Conservation (phyloP, 306 rosid genomes). For the Acmispon strigosus region DNA sequence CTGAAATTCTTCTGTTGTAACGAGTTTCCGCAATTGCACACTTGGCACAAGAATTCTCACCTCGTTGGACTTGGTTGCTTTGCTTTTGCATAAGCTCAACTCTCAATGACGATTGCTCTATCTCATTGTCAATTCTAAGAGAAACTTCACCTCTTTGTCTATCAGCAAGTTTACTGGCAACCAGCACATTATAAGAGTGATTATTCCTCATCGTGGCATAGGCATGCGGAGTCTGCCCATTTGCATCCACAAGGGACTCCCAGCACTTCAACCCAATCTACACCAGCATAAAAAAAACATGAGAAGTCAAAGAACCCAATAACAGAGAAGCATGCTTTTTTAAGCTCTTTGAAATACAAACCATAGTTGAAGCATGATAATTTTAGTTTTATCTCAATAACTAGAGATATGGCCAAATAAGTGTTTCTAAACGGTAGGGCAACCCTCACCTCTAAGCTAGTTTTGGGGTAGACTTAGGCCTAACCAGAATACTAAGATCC, state of each 20-base stretch:
- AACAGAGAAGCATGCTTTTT: background rate
- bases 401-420: too few species aligned
- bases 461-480: too few species aligned
- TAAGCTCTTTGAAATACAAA: background rate
- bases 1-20: slow-evolving; percentile 44
- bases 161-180: slow-evolving; percentile 56
- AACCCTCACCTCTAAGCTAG: too few species aligned
- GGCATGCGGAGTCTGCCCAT: slow-evolving; percentile 61
- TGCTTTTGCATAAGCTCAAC: slow-evolving; percentile 30
- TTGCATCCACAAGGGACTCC: slow-evolving; percentile 67
- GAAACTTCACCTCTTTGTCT: slow-evolving; percentile 56
- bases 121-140: slow-evolving; percentile 48
- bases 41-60: slow-evolving; percentile 53
- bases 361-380: background rate
- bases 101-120: slow-evolving; percentile 23
- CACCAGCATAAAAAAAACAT: slow-evolving; percentile 7
- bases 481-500: too few species aligned
- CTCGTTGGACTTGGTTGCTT: slow-evolving; percentile 19
- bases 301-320: background rate
- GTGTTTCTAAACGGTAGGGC: too few species aligned
- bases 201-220: slow-evolving; percentile 78
- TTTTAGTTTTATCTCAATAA: background rate
- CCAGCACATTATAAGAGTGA: slow-evolving; percentile 55
- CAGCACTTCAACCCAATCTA: slow-evolving; percentile 82
- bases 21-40: slow-evolving; percentile 48